Conservation (phyloP, 2,329 filamentous ascomycete genomes). For the Penicillium sp. region DNA sequence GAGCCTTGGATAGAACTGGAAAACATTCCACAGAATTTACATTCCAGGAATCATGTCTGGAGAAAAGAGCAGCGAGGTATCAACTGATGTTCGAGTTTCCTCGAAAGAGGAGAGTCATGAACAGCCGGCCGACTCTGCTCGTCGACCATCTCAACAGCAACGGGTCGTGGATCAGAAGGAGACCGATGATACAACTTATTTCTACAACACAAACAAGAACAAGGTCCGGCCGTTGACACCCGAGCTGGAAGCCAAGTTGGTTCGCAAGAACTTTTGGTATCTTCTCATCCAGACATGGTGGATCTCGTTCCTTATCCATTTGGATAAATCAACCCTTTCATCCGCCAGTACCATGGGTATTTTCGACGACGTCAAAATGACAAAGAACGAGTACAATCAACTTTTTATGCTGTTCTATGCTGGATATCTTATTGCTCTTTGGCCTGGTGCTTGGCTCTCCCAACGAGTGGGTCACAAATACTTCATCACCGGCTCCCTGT, state of each 20-base stretch:
- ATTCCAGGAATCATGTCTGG: neutral
- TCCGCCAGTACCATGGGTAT: slow-evolving; percentile 15
- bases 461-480: slow-evolving; percentile 11
- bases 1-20: too few relatives aligned
- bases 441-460: slow-evolving; percentile 12
- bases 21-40: neutral
- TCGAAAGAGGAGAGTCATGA: neutral
- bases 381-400: slow-evolving; percentile 12
- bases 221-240: neutral
- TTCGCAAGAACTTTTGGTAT: slow-evolving; percentile 12
- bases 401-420: slow-evolving; percentile 17
- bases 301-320: slow-evolving; percentile 15
- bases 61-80: neutral
- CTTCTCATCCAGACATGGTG: slow-evolving; percentile 14
- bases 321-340: slow-evolving; percentile 12
- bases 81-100: neutral
- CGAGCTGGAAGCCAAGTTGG: slow-evolving; percentile 1
- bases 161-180: slow-evolving; percentile 2
- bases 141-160: neutral
- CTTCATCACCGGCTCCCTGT: slow-evolving; percentile 11
- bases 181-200: slow-evolving; percentile 7
- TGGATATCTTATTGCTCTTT: slow-evolving; percentile 13
- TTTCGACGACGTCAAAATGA: slow-evolving; percentile 12
- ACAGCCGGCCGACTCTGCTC: neutral
- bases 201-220: slow-evolving; percentile 12